phyloP scores from a whole-genome alignment of 2,329 filamentous ascomycete species.

The Ambrosiella xylebori region DNA sequence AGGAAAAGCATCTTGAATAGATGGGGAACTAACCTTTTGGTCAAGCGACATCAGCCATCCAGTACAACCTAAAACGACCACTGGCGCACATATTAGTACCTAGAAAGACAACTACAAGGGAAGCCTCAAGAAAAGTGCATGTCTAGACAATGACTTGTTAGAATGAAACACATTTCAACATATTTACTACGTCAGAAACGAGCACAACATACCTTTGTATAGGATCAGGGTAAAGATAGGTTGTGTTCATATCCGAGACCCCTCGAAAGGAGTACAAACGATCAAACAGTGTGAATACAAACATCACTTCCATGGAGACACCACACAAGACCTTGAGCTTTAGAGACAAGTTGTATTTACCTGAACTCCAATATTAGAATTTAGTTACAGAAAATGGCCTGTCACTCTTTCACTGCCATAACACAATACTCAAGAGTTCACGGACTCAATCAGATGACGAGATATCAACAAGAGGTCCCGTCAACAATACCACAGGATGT shows the following conservation, averaged over 20 bases:
- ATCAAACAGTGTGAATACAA: slow-evolving; percentile 46
- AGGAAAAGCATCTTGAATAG: neutral
- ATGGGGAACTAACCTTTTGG: neutral
- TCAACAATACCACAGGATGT: slow-evolving; percentile 37
- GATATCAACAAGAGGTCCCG: slow-evolving; percentile 45
- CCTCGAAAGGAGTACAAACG: slow-evolving; percentile 20
- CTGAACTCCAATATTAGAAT: slow-evolving; percentile 21
- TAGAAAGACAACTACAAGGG: neutral
- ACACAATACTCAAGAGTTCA: slow-evolving; percentile 15
- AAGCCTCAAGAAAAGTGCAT: neutral
- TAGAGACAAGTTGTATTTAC: slow-evolving; percentile 18
- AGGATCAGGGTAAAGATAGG: slow-evolving; percentile 13
- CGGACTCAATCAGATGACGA: slow-evolving; percentile 43
- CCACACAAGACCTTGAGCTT: slow-evolving; percentile 12
- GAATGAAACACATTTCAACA: neutral
- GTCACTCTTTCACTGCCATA: slow-evolving; percentile 17
- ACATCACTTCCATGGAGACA: slow-evolving; percentile 20
- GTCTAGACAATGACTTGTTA: neutral
- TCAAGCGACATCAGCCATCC: neutral
- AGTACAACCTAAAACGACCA: too few relatives aligned
- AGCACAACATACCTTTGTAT: neutral
- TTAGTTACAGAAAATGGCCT: slow-evolving; percentile 9
- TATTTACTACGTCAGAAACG: neutral
- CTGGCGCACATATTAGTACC: neutral
- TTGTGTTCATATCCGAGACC: slow-evolving; percentile 33